Conservation (phyloP, 1,284 basidiomycete species). For the Singerocomus inundabilis region DNA sequence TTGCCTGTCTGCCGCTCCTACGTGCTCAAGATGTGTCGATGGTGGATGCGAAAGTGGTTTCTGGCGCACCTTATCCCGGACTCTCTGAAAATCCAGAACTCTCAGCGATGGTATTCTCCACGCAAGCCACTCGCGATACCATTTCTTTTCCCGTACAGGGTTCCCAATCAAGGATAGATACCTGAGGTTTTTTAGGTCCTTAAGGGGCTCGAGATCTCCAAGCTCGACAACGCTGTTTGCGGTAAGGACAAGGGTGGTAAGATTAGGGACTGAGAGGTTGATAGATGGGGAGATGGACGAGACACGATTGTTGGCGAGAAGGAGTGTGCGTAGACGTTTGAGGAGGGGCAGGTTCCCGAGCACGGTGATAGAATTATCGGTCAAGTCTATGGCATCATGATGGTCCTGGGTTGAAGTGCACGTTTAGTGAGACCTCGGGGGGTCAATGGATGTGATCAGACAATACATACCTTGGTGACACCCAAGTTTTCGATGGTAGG, state of each 20-base stretch:
- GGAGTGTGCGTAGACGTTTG: slow-evolving; percentile 74
- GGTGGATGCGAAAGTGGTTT: slow-evolving; percentile 24
- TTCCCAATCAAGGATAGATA: slow-evolving; percentile 88
- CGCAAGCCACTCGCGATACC: slow-evolving; percentile 95
- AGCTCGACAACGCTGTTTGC: slow-evolving; percentile 75
- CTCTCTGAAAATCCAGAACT: slow-evolving; percentile 95
- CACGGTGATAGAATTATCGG: slow-evolving; percentile 90
- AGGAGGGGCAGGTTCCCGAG: slow-evolving; percentile 87
- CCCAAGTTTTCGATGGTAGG: slow-evolving; percentile 99
- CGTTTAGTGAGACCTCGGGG: slow-evolving; percentile 13
- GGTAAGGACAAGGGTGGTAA: slow-evolving; percentile 76
- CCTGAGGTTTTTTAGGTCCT: slow-evolving; percentile 74
- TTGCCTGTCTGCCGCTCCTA: slow-evolving; percentile 78
- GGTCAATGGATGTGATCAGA: slow-evolving; percentile 20
- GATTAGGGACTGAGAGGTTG: slow-evolving; percentile 80
- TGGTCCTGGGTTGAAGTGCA: slow-evolving; percentile 59
- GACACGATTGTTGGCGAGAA: slow-evolving; percentile 88
- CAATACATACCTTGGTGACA: slow-evolving; percentile 76
- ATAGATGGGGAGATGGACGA: slow-evolving; percentile 78
- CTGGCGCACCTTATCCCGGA: slow-evolving; percentile 87
- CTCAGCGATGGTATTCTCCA: slow-evolving; percentile 82
- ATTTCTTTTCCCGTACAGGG: slow-evolving; percentile 89
- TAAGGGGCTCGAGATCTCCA: slow-evolving; percentile 84
- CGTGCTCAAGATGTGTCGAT: slow-evolving; percentile 29
- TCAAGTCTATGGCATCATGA: slow-evolving; percentile 93